Evolutionary conservation across 2,329 filamentous ascomycete genomes (phyloP).

Genomic region (Leptographium procerum): DNA sequence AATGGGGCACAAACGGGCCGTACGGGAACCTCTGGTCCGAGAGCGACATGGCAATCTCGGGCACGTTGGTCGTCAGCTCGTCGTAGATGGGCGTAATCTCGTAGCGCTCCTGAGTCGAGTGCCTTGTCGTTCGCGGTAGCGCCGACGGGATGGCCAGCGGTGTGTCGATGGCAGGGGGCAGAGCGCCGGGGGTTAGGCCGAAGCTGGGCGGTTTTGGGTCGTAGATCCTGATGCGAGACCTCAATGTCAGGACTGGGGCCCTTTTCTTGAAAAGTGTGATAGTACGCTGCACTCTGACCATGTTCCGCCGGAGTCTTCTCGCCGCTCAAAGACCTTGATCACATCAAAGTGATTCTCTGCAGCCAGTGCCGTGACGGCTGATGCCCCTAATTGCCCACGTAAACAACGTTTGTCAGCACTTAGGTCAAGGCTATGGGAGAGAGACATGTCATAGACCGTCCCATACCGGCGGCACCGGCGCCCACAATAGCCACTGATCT

Average conservation of each 20-base stretch:
- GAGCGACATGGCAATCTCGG: conserved; percentile 40
- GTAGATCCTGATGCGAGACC: conserved; percentile 7
- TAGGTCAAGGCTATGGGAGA: too few species aligned
- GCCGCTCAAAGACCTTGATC: conserved; percentile 30
- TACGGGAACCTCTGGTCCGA: conserved; percentile 49
- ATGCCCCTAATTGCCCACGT: too few species aligned
- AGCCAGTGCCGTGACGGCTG: conserved; percentile 34
- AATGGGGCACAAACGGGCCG: conserved; percentile 44
- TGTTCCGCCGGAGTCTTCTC: conserved; percentile 32
- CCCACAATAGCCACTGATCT: conserved; percentile 11
- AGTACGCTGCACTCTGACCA: conserved; percentile 22
- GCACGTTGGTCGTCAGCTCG: conserved; percentile 35
- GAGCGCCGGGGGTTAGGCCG: conserved; percentile 7
- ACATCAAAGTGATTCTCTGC: conserved; percentile 31
- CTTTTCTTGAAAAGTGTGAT: background rate
- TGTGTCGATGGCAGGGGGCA: conserved; percentile 7
- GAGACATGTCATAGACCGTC: too few species aligned
- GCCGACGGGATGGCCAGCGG: conserved; percentile 4
- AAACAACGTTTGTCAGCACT: background rate
- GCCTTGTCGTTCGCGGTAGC: conserved; percentile 3
- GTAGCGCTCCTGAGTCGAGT: conserved; percentile 8
- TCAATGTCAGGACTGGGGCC: background rate
- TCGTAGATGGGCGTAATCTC: conserved; percentile 10
- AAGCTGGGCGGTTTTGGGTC: conserved; percentile 6
- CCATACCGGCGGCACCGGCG: conserved; percentile 9